A percentile compares a stretch with the other conserved stretches of the same genome.
Conservation (phyloP, 129 eudicot genomes). For the Mikania micrantha region DNA sequence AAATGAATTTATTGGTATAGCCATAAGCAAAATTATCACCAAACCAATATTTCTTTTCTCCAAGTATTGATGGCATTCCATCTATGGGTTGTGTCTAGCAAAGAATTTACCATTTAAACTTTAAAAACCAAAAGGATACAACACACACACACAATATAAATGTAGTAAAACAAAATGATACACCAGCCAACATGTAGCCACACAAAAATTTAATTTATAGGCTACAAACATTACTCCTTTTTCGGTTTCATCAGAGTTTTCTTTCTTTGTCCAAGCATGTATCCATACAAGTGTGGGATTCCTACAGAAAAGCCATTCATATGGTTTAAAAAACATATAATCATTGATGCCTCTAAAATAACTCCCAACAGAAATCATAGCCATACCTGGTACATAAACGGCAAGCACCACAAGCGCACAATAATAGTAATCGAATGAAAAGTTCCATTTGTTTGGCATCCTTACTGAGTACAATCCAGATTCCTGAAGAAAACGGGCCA, state of each 20-base stretch:
- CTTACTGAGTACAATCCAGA: slow-evolving; percentile 59
- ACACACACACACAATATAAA: not conserved
- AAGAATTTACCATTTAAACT: not conserved
- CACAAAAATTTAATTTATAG: not conserved
- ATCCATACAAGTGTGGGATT: slow-evolving; percentile 75
- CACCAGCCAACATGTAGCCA: not conserved
- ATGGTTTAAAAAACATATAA: not conserved
- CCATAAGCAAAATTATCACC: not conserved
- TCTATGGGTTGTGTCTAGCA: not conserved
- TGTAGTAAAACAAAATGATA: slow-evolving; percentile 12
- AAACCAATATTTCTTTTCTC: not conserved
- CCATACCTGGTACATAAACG: slow-evolving; percentile 66
- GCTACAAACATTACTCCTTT: slow-evolving; percentile 34
- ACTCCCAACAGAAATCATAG: not conserved
- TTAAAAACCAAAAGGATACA: not conserved
- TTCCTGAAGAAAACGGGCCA: slow-evolving; percentile 34
- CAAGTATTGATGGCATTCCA: not conserved
- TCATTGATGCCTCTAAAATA: not conserved
- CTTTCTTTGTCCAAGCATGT: slow-evolving; percentile 93
- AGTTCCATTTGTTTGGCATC: slow-evolving; percentile 99
- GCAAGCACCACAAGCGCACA: slow-evolving; percentile 58
- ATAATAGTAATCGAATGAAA: slow-evolving; percentile 72
- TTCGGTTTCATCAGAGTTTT: slow-evolving; percentile 67
- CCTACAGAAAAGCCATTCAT: slow-evolving; percentile 40
- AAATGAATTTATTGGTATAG: not conserved